Percentiles rank a stretch among this genome's conserved stretches.
Conservation (phyloP, 352 stramenopile genomes). For the Pythium aristosporum region DNA sequence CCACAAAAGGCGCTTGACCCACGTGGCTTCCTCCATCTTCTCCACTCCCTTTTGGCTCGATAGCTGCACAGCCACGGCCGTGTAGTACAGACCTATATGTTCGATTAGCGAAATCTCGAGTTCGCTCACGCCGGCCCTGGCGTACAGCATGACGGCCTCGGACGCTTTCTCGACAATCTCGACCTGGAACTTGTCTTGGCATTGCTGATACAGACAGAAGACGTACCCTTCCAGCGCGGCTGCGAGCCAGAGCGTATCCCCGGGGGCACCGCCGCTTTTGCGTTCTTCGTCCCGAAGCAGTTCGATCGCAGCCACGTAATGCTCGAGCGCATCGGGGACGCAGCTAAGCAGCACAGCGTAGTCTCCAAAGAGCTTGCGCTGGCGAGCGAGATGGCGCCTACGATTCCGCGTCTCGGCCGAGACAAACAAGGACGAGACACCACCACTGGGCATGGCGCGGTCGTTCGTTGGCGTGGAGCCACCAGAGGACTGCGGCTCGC, state of each 20-base stretch:
- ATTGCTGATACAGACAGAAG: slow-evolving; percentile 56
- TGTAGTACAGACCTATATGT: slow-evolving; percentile 75
- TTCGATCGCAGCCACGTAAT: slow-evolving; percentile 70
- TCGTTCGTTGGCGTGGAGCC: slow-evolving; percentile 19
- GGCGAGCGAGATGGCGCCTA: slow-evolving; percentile 54
- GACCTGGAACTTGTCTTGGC: slow-evolving; percentile 54
- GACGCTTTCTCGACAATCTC: slow-evolving; percentile 81
- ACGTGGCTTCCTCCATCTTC: slow-evolving; percentile 54
- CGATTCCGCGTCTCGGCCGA: slow-evolving; percentile 48
- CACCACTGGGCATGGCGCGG: slow-evolving; percentile 6
- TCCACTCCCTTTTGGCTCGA: slow-evolving; percentile 25
- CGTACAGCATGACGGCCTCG: slow-evolving; percentile 68
- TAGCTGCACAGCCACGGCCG: slow-evolving; percentile 38
- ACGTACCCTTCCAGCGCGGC: slow-evolving; percentile 75
- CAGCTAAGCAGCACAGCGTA: slow-evolving; percentile 72
- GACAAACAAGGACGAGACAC: slow-evolving; percentile 28
- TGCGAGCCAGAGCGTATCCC: slow-evolving; percentile 77
- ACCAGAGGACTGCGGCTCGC: slow-evolving; percentile 19
- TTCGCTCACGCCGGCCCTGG: slow-evolving; percentile 53
- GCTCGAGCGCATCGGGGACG: slow-evolving; percentile 61
- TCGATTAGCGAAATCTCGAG: slow-evolving; percentile 76
- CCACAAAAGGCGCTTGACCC: slow-evolving; percentile 70
- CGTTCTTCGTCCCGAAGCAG: slow-evolving; percentile 78
- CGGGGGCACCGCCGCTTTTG: slow-evolving; percentile 41
- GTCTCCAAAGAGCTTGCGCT: slow-evolving; percentile 80